Percentiles rank a stretch among this genome's conserved stretches.
Evolutionary conservation across 2,329 filamentous ascomycete species (phyloP).

Genomic region (Arthrobotrys pseudoclavata): DNA sequence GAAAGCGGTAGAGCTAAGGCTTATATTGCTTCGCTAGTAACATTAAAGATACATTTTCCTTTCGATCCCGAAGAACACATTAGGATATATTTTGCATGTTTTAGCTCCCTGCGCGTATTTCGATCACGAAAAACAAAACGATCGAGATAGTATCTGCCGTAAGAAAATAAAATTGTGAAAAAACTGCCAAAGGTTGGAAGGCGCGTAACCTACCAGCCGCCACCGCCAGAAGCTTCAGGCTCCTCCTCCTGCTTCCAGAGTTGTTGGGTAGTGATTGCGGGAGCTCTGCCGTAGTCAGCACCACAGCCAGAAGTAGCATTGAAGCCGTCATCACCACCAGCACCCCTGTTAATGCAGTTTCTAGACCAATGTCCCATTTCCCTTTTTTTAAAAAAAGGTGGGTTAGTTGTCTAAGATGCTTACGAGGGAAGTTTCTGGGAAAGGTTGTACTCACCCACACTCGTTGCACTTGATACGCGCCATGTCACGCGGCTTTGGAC

Average conservation of each 20-base stretch:
- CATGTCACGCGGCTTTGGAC: conserved; percentile 62
- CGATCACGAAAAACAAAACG: not conserved
- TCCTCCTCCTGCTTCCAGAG: conserved; percentile 22
- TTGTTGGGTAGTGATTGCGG: conserved; percentile 22
- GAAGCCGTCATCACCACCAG: conserved; percentile 34
- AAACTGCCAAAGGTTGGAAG: conserved; percentile 8
- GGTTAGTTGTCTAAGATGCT: not conserved
- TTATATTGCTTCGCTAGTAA: conserved; percentile 13
- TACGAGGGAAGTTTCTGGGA: not conserved
- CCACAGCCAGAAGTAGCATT: conserved; percentile 45
- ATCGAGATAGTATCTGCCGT: conserved; percentile 3
- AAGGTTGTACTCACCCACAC: conserved; percentile 41
- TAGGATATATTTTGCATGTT: conserved; percentile 8
- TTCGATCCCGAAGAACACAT: conserved; percentile 11
- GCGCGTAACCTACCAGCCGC: conserved; percentile 35
- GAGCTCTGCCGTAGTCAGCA: conserved; percentile 36
- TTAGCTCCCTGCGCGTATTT: not conserved
- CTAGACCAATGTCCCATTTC: conserved; percentile 49
- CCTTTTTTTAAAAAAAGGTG: not conserved
- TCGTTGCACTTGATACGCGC: conserved; percentile 44
- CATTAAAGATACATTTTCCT: conserved; percentile 12
- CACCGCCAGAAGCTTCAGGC: conserved; percentile 26
- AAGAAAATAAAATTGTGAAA: conserved; percentile 22
- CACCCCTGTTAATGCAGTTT: conserved; percentile 45
- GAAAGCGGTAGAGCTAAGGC: not conserved